Evolutionary conservation across 495 filamentous ascomycete genomes (phyloP), one percentile per base, ranked within the genome.

Genomic region (Aspergillus mulundensis): DNA sequence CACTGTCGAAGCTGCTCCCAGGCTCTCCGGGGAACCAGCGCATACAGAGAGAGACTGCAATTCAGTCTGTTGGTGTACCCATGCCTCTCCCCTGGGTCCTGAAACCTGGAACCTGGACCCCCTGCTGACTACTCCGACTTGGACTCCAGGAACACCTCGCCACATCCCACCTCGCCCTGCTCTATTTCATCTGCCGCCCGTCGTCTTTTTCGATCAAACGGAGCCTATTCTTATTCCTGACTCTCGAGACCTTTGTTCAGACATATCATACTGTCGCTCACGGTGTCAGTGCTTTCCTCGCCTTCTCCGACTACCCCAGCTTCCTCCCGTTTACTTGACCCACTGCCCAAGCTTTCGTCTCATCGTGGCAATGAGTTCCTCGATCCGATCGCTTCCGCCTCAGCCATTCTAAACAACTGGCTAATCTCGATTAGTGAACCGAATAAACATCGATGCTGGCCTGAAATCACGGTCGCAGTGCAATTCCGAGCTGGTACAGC

Each of bases 141-240:
- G 21, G 49, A 40, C 55, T 48, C 55, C 62, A 64, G 62, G 62
- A 59, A 64, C 58, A 60, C 46, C 36, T 61, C 50, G 58, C 58
- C 62, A 64, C 62, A 56, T 40, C 44, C 52, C 56, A 56, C 52
- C 48, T 21, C 25, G 20, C 7, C 41, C 40, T 52, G 16, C 18
- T 10, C 32, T 54, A 53, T 38, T 50, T 50, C 23, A 47, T 11
- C 44, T n/a, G 32, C 30, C 38, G 5, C 45, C 16, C 50, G 20
- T 59, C 50, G 4, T 20, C 28, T 32, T 39, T 25, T 23, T 15
- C 21, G 43, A 50, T 16, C 48, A 12, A 4, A 14, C 36, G 8
- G 15, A n/a, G 8, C 7, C 15, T 28, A 40, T 40, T 50, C 34
- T 50, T 40, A 40, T 40, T 34, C 7, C 14, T 50, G 11, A 12